Base-by-base conservation (phyloP, 192 early-diverging fungal species). In the Allomyces arbusculus region DNA sequence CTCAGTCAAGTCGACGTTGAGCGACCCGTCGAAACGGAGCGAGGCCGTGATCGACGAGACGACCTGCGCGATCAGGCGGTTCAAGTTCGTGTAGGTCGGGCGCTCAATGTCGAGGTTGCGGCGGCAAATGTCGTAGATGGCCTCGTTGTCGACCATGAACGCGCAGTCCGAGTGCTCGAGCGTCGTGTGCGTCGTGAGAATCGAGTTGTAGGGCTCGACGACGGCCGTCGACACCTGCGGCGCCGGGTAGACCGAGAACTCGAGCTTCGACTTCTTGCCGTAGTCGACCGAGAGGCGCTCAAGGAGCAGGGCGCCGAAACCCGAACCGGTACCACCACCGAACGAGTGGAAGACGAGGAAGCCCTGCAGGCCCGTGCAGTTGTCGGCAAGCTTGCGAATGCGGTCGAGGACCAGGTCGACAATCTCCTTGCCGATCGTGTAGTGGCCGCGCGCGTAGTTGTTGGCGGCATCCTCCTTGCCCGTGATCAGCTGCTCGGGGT, bases 381-480 rank as follows among this genome's bases (percentile, higher is more conserved):
- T 91, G 80, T 98, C 95, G 58, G 95, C 90, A 45, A 98, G 86
- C 82, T 91, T 93, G 73, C 95, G 87, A 73, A 98, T 88, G 73
- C 92, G 90, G 78, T 98, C 95, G 66, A 98, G 81, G 67, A 95
- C 93, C 64, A 81, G 75, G 80, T 98, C 94, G 65, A 98, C 92
- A 72, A 96, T 86, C 77, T 96, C 95, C 86, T 98, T 98, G 70
- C 95, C 95, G 69, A 98, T 89, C 67, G 95, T 98, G 86, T 96
- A 98, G 78, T 98, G 94, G 74, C 95, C 95, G 83, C 95, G 94
- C 65, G 95, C 95, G 75, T 98, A 97, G 87, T 98, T 98, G 84
- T 98, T 96, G 71, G 95, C 95, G 16, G 95, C 95, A 76, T 98
- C 95, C 80, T 99, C 96, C 86, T 99, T 99, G 74, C 96, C 96